These are phyloP conservation scores for Penicillium sp. DNA, from an alignment of 2,329 filamentous ascomycete species.

Conservation along the genomic window DNA sequence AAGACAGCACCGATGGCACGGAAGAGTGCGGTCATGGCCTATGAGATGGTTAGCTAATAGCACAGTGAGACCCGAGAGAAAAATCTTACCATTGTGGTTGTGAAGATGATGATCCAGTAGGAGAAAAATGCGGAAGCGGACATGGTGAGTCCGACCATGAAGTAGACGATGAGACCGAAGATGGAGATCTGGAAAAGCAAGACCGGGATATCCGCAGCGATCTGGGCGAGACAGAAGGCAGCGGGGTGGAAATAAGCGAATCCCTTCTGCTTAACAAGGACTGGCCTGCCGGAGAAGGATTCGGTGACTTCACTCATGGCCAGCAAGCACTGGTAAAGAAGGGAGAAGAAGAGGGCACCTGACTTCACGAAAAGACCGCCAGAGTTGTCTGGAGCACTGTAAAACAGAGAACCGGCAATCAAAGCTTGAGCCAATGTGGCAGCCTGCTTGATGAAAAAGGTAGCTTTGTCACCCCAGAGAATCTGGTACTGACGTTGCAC, in stretches of 20 bases:
- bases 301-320: conserved; percentile 68
- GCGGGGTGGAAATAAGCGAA: conserved; percentile 61
- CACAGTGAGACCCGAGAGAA: not conserved
- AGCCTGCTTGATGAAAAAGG: conserved; percentile 64
- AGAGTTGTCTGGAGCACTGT: conserved; percentile 60
- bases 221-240: conserved; percentile 47
- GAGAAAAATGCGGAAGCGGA: conserved; percentile 62
- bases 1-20: conserved; percentile 59
- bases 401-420: conserved; percentile 68
- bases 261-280: conserved; percentile 60
- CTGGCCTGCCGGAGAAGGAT: conserved; percentile 62
- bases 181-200: conserved; percentile 61
- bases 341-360: conserved; percentile 65
- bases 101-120: conserved; percentile 58
- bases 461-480: conserved; percentile 65
- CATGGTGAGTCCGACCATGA: conserved; percentile 61
- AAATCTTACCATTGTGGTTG: conserved; percentile 52
- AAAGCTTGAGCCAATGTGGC: conserved; percentile 62
- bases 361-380: conserved; percentile 65
- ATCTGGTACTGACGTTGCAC: conserved; percentile 66
- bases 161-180: conserved; percentile 64
- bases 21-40: conserved; percentile 62
- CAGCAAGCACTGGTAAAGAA: conserved; percentile 64
- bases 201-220: conserved; percentile 55
- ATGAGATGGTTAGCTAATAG: conserved; percentile 10